Evolutionary conservation across 495 filamentous ascomycete species (phyloP).

Genomic region (Letharia columbiana): DNA sequence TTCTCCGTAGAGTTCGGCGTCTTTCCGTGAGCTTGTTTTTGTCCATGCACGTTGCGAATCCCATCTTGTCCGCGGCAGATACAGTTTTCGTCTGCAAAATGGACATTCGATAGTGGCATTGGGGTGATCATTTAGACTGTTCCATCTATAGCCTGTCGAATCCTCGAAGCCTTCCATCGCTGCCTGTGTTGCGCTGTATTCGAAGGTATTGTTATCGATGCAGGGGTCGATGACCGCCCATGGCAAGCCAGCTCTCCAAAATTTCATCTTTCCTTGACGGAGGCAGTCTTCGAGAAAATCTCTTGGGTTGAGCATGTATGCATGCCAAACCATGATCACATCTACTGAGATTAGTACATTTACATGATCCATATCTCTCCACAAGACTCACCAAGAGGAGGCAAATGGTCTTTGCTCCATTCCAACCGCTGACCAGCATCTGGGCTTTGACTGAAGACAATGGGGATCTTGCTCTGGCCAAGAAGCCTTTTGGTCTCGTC

Average conservation of each 20-base stretch:
- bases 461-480: neutral
- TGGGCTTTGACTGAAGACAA: neutral
- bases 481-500: neutral
- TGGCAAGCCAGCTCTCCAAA: slow-evolving; percentile 63
- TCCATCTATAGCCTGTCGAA: slow-evolving; percentile 49
- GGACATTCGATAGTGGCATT: slow-evolving; percentile 50
- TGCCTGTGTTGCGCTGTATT: slow-evolving; percentile 45
- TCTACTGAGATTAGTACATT: slow-evolving; percentile 37
- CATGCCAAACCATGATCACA: slow-evolving; percentile 85
- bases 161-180: slow-evolving; percentile 42
- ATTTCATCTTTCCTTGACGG: slow-evolving; percentile 45
- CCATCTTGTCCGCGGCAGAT: slow-evolving; percentile 55
- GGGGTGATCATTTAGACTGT: slow-evolving; percentile 44
- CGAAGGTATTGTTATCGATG: slow-evolving; percentile 57
- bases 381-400: slow-evolving; percentile 21
- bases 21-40: slow-evolving; percentile 21
- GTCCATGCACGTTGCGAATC: slow-evolving; percentile 26
- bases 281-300: slow-evolving; percentile 72
- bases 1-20: slow-evolving; percentile 12
- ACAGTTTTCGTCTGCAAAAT: slow-evolving; percentile 36
- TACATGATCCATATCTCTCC: neutral
- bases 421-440: slow-evolving; percentile 2
- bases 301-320: slow-evolving; percentile 76
- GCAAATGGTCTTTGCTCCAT: slow-evolving; percentile 22
- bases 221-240: slow-evolving; percentile 55